Percentiles rank a stretch among this genome's conserved stretches.
These are phyloP conservation scores for Oropetium thomaeum DNA, from an alignment of 176 grass and related monocot species.

Conservation along the genomic window DNA sequence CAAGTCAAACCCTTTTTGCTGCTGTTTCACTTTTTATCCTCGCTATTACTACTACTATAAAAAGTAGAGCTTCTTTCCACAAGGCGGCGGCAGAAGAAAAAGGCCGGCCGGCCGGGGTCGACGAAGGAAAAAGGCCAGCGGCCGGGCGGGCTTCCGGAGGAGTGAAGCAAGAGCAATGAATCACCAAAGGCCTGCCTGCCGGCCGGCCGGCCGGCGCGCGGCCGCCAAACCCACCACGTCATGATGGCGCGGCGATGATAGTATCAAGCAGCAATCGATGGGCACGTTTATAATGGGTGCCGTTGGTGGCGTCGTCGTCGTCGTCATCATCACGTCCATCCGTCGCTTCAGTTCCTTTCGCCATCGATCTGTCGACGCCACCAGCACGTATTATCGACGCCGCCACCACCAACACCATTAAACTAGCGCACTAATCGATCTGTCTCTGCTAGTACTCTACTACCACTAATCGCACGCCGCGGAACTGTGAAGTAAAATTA, in stretches of 20 bases:
- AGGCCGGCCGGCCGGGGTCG: no score
- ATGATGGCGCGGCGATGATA: constrained; percentile 33
- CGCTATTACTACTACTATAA: no score
- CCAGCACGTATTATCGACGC: background rate
- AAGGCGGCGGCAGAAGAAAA: background rate
- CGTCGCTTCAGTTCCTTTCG: no score
- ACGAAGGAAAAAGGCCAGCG: background rate
- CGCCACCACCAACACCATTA: background rate
- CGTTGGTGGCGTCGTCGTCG: constrained; percentile 1
- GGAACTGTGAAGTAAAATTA: no score
- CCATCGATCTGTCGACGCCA: background rate
- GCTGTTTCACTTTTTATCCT: no score
- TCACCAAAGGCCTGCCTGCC: no score
- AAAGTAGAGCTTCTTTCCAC: background rate
- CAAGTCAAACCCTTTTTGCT: no score
- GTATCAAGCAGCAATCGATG: background rate
- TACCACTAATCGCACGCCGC: no score
- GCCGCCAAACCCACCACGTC: no score
- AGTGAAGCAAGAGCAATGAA: constrained; percentile 8
- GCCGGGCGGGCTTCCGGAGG: background rate
- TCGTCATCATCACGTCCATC: constrained; percentile 18
- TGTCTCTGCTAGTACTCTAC: no score
- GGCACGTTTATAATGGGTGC: background rate
- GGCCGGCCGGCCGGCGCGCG: no score
- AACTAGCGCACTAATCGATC: background rate